Percentiles rank a stretch among this genome's conserved stretches.
These are phyloP conservation scores for Lasiosphaeriaceae sp. DNA, from an alignment of 495 filamentous ascomycete genomes.

Conservation along the genomic window DNA sequence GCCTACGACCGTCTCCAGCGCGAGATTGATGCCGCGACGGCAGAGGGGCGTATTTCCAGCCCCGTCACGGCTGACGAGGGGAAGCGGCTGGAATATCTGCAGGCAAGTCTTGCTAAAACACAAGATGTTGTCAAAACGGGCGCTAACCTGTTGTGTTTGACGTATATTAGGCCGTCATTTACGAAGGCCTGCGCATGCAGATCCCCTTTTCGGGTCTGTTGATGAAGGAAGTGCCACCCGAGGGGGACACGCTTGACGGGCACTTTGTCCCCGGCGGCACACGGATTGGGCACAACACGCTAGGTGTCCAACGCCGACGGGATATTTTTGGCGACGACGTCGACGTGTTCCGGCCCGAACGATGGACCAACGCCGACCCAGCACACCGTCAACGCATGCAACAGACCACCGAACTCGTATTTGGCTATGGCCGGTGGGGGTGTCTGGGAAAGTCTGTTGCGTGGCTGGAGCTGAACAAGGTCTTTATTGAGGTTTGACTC, in stretches of 20 bases:
- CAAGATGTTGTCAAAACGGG: conserved; percentile 27
- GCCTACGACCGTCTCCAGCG: conserved; percentile 51
- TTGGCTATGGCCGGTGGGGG: conserved; percentile 40
- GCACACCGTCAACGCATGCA: conserved; percentile 36
- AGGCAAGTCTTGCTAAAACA: conserved; percentile 3
- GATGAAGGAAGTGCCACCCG: conserved; percentile 44
- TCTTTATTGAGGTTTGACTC: conserved; percentile 50
- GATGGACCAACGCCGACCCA: conserved; percentile 47
- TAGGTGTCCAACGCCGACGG: conserved; percentile 24
- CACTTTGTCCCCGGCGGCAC: conserved; percentile 50
- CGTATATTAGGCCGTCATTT: conserved; percentile 39
- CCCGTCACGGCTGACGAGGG: conserved; percentile 39
- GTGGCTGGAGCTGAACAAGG: conserved; percentile 51
- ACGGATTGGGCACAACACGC: conserved; percentile 46
- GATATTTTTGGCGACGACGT: conserved; percentile 47
- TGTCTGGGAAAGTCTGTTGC: conserved; percentile 46
- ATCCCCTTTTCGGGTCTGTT: conserved; percentile 33
- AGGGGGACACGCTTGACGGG: conserved; percentile 48
- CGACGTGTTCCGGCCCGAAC: conserved; percentile 50
- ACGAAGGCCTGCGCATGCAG: conserved; percentile 47
- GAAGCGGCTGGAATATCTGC: conserved; percentile 37
- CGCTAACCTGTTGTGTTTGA: conserved; percentile 35
- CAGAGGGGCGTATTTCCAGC: conserved; percentile 30
- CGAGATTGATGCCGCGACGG: conserved; percentile 49
- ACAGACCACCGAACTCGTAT: conserved; percentile 34